Base-by-base conservation (phyloP, 371 early-diverging fungal species). In the Saksenaea vasiformis region DNA sequence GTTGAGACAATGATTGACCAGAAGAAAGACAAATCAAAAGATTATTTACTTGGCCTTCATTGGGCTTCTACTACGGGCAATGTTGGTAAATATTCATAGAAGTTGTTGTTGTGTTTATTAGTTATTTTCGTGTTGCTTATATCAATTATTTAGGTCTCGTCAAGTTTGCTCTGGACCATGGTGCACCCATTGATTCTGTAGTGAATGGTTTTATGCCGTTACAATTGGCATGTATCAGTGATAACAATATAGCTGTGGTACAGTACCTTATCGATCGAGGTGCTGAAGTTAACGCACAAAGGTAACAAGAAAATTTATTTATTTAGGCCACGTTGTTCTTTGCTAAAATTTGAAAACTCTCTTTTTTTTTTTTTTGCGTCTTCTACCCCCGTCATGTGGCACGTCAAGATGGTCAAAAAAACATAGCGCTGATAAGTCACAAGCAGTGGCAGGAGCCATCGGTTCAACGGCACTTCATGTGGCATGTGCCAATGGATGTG, bases 391-490 rank as follows among this genome's bases (percentile, higher is more conserved):
- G 54, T 53, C 53, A 53, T 53, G 47, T 61, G 54, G 61, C 35
- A 47, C 51, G 24, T 47, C 17, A 47, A 74, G 75, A 53, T 71
- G 72, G 73, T 66, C 73, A 26, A 72, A 70, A 54, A 74, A 70
- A 37, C 74, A 70, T 22, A 70, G 70, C 31, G 61, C 63, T 19
- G 74, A 74, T 54, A 68, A 70, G 61, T 67, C 74, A 11, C 65
- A 72, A 56, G 77, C 71, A 2, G 77, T 73, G 10, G 73, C 77
- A 37, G 82, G 82, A 2, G 82, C 85, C 19, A 86, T 76, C 58
- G 90, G 90, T 9, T 88, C 88, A 17, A 90, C 91, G 2, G 87
- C 91, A 13, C 65, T 91, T 22, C 91, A 91, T 66, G 88, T 88
- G 75, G 91, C 91, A 3, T 87, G 88, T 56, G 91, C 91, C 11